Base-by-base conservation (phyloP, 352 stramenopile species). In the Phytopythium delawarense region DNA sequence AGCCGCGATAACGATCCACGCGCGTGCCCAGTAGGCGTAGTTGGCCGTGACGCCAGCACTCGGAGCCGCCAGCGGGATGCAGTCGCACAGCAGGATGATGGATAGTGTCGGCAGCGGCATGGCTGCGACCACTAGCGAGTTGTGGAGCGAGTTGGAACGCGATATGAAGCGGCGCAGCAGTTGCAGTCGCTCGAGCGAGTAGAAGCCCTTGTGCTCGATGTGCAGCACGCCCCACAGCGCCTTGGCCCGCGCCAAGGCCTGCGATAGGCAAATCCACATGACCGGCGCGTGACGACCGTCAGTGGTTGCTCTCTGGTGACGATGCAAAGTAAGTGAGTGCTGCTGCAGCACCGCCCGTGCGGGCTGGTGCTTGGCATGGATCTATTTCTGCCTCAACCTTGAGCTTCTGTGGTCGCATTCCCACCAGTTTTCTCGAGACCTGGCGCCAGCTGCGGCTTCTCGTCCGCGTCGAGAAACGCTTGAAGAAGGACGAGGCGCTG, bases 191-290 rank as follows among this genome's bases (percentile, higher is more conserved):
- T 70, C 63, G 7, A 64, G 48, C 12, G 63, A 73, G 51, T 60
- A 70, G 7, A 53, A 57, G 1, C 62, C 63, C 28, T 70, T 70
- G 58, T 73, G 66, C 12, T 70, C 63, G 3, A 70, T 48, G 34
- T 73, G 53, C 39, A 66, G 28, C 6, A 28, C 28, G 37, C 59
- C 57, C 53, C 62, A 69, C 4, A 7, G 21, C 21, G 23, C 48
- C 8, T 35, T 5, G 4, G 28, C 2, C 28, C 11, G 20, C 21
- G 21, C 28, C 48, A 23, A 40, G 6, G 15, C 15, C 2, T 12
- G 25, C 25, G 49, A 23, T 4, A 39, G 15, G 7, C 28, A 55
- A 8, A 13, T 5, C 34, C 21, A 35, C 46, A 34, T 30, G 23
- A 4, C 23, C 28, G 23, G 7, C 28, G 23, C 15, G 48, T 21